Evolutionary conservation across 306 rosid species (phyloP), one percentile per base, ranked within the genome.

Genomic region (Quercus rubra): DNA sequence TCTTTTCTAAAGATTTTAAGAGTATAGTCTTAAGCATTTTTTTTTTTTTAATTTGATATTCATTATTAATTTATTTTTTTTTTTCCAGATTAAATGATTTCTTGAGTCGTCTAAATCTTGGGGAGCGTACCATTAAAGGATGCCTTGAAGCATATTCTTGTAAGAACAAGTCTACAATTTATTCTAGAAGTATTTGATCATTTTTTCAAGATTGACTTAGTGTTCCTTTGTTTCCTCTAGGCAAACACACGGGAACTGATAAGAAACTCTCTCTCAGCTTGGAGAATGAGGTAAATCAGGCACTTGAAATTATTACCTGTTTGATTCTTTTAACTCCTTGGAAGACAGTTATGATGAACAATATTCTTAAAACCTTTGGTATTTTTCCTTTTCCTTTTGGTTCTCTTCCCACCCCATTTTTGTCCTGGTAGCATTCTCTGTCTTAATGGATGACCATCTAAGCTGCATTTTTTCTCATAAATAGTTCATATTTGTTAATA

Each of bases 91-190:
- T n/a, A n/a, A n/a, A n/a, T n/a, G 91, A 82, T 79, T 95, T 92
- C 81, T 84, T 91, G 70, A 77, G 86, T 83, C 79, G 86, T 90
- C 84, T 95, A 79, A 87, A 95, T 86, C 86, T 95, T 80, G 99
- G 99, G 79, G 99, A 90, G 79, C 91, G 97, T n/a, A 88, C 96
- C 18, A 89, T 95, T 86, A 90, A 86, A 80, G 98, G 98, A 62
- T 84, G 89, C 71, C 89, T 95, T 62, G 99, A 93, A 87, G 99
- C 99, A 79, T 95, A 95, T 75, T 93, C 97, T 62, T 95, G 99
- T 95, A 86, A 91, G 99, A 41, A 79, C 55, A 12, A 82, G 25
- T 68, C 38, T 3, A 17, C 55, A n/a, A n/a, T n/a, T n/a, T n/a
- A n/a, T n/a, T n/a, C n/a, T n/a, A n/a, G n/a, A n/a, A n/a, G n/a